Percentiles rank a stretch among this genome's conserved stretches.
phyloP scores from a whole-genome alignment of 2,329 filamentous ascomycete species.

The Monosporascus sp. region DNA sequence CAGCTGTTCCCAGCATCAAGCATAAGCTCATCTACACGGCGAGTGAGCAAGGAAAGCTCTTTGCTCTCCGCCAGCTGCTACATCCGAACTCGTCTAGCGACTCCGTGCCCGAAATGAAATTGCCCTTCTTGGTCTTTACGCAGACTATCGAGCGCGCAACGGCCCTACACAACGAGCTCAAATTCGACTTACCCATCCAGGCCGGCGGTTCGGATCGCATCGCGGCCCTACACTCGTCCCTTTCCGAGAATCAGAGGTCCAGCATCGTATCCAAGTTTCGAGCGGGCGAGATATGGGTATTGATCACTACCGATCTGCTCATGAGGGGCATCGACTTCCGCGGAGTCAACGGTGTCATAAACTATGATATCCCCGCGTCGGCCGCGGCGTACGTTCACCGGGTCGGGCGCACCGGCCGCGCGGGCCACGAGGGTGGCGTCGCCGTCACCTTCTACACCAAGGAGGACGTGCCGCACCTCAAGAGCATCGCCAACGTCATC shows the following conservation, averaged over 20 bases:
- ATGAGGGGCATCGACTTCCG: slow-evolving; percentile 91
- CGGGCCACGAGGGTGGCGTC: slow-evolving; percentile 79
- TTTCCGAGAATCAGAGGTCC: slow-evolving; percentile 70
- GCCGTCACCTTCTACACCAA: slow-evolving; percentile 94
- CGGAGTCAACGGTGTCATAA: slow-evolving; percentile 92
- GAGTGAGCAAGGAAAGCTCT: slow-evolving; percentile 87
- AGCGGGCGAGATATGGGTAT: slow-evolving; percentile 87
- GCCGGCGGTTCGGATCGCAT: slow-evolving; percentile 81
- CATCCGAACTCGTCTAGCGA: slow-evolving; percentile 60
- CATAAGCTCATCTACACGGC: slow-evolving; percentile 89
- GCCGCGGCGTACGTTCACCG: slow-evolving; percentile 89
- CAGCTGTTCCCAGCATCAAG: slow-evolving; percentile 84
- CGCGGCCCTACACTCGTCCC: slow-evolving; percentile 82
- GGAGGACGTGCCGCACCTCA: slow-evolving; percentile 85
- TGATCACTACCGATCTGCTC: slow-evolving; percentile 92
- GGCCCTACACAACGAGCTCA: slow-evolving; percentile 81
- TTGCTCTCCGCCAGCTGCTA: slow-evolving; percentile 83
- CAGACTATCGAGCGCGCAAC: slow-evolving; percentile 90
- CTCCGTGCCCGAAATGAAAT: slow-evolving; percentile 60
- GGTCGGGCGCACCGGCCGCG: slow-evolving; percentile 83
- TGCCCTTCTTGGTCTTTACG: slow-evolving; percentile 91
- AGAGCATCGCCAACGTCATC: slow-evolving; percentile 90
- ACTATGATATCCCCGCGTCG: slow-evolving; percentile 94
- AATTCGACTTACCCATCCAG: slow-evolving; percentile 87
- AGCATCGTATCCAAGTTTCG: slow-evolving; percentile 86